These are phyloP conservation scores for Diplodia intermedia DNA, from an alignment of 2,329 filamentous ascomycete genomes.

Conservation along the genomic window DNA sequence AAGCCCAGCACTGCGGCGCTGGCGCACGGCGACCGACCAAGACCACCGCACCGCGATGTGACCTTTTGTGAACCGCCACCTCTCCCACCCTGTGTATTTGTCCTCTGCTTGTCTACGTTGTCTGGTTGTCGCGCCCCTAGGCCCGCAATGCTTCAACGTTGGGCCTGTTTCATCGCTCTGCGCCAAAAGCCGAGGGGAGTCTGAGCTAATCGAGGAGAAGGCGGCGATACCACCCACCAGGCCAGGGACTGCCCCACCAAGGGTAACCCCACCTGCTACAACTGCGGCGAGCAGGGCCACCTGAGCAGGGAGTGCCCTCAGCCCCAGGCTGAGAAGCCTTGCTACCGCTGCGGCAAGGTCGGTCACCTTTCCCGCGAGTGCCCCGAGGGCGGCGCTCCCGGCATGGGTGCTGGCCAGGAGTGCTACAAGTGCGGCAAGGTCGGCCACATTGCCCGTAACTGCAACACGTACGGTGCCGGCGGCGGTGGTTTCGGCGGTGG, in stretches of 20 bases:
- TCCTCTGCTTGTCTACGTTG: slow-evolving; percentile 11
- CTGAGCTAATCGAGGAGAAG: slow-evolving; percentile 41
- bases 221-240: slow-evolving; percentile 58
- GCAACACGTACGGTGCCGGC: slow-evolving; percentile 67
- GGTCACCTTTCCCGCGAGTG: slow-evolving; percentile 95
- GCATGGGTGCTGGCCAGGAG: slow-evolving; percentile 63
- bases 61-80: slow-evolving; percentile 26
- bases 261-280: slow-evolving; percentile 57
- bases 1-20: neutral
- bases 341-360: slow-evolving; percentile 76
- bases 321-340: slow-evolving; percentile 82
- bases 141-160: neutral
- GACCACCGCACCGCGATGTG: slow-evolving; percentile 25
- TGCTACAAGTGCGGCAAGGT: slow-evolving; percentile 99
- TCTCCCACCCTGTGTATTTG: slow-evolving; percentile 18
- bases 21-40: slow-evolving; percentile 24
- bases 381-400: slow-evolving; percentile 61
- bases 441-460: slow-evolving; percentile 95
- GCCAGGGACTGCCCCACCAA: slow-evolving; percentile 60
- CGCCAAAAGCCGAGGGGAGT: slow-evolving; percentile 33
- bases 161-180: neutral
- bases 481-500: slow-evolving; percentile 56
- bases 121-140: slow-evolving; percentile 2
- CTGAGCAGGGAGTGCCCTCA: slow-evolving; percentile 84
- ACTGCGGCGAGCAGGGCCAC: slow-evolving; percentile 58